These are phyloP conservation scores for Gossypium australe DNA, from an alignment of 345 rosid species.

Conservation along the genomic window DNA sequence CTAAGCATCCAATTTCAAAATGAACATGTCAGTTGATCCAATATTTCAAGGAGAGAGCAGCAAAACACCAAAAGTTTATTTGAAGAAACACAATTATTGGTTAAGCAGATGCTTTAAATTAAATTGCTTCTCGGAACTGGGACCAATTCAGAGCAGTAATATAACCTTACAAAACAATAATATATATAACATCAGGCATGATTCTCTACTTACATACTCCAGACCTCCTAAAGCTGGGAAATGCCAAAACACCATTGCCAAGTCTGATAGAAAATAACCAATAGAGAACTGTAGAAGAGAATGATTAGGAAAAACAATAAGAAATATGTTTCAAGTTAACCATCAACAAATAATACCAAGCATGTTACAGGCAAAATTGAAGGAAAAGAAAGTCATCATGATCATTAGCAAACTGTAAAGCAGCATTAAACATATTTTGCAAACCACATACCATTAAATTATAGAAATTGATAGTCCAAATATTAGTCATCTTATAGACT, in stretches of 20 bases:
- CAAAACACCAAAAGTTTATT: neutral
- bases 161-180: neutral
- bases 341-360: neutral
- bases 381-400: neutral
- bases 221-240: constrained; percentile 72
- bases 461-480: neutral
- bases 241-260: constrained; percentile 69
- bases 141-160: neutral
- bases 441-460: neutral
- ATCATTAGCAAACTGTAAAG: neutral
- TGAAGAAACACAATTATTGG: neutral
- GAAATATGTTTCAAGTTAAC: neutral
- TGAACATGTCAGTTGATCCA: neutral
- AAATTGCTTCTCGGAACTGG: neutral
- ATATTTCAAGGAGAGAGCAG: neutral
- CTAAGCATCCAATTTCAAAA: neutral
- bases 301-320: neutral
- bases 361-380: neutral
- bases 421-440: neutral
- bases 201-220: constrained; percentile 63
- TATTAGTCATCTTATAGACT: neutral
- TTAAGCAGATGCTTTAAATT: neutral
- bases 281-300: constrained; percentile 47
- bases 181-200: neutral
- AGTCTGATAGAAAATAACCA: constrained; percentile 76